These are phyloP conservation scores for Blastomyces gilchristii DNA, from an alignment of 2,329 filamentous ascomycete species.

Conservation along the genomic window DNA sequence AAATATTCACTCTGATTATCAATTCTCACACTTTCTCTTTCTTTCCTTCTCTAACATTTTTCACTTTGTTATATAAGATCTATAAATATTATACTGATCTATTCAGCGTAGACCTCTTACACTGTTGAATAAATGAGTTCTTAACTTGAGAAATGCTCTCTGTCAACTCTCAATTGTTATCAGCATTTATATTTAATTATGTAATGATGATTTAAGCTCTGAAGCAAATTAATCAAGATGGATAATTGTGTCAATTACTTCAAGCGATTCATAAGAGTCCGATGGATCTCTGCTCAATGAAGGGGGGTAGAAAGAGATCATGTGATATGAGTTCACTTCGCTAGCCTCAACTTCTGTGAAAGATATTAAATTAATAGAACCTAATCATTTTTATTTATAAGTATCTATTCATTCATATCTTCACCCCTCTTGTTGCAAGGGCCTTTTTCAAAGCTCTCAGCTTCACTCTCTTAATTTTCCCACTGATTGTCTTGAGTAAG, in stretches of 20 bases:
- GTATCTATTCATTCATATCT: conserved; percentile 1
- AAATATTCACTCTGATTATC: too few species aligned
- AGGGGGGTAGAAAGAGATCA: not conserved
- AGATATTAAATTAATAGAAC: too few species aligned
- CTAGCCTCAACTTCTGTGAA: not conserved
- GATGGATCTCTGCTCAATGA: not conserved
- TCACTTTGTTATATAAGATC: too few species aligned
- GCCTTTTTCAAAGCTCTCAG: conserved; percentile 31
- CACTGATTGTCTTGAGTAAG: conserved; percentile 33
- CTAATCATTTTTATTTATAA: not conserved
- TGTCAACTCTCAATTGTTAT: not conserved
- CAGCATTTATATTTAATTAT: conserved; percentile 1
- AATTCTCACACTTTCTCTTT: too few species aligned
- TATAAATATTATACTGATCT: too few species aligned
- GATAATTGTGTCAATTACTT: not conserved
- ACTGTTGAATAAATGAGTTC: conserved; percentile 4
- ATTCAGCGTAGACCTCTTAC: too few species aligned
- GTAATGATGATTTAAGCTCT: not conserved
- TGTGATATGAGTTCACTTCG: not conserved
- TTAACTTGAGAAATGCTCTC: not conserved
- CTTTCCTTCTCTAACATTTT: too few species aligned
- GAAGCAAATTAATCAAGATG: not conserved
- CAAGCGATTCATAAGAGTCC: not conserved
- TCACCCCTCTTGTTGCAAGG: conserved; percentile 10
- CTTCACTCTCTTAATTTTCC: conserved; percentile 29